These are phyloP conservation scores for Coprinopsis strossmayeri DNA, from an alignment of 768 basidiomycete species.

Conservation along the genomic window DNA sequence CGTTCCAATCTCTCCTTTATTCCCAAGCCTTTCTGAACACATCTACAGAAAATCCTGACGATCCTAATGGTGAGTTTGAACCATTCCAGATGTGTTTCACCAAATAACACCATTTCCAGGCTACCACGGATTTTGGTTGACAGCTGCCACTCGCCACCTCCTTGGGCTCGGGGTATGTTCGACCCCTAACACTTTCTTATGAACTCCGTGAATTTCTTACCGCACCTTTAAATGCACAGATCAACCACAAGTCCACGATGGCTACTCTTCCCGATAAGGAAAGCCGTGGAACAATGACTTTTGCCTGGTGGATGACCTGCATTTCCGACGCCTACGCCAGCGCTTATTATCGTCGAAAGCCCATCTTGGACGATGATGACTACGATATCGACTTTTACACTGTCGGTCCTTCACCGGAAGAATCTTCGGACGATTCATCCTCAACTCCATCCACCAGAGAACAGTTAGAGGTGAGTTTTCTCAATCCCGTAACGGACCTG, in stretches of 20 bases:
- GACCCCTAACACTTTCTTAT: too few relatives aligned
- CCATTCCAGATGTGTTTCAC: conserved; percentile 8
- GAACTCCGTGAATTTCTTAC: background rate
- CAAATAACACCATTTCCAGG: conserved; percentile 35
- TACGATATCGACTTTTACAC: conserved; percentile 89
- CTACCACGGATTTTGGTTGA: conserved; percentile 82
- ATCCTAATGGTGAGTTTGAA: conserved; percentile 51
- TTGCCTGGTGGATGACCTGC: conserved; percentile 93
- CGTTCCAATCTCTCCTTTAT: conserved; percentile 1
- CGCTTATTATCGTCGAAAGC: conserved; percentile 81
- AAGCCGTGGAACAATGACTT: conserved; percentile 77
- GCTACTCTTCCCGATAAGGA: conserved; percentile 68
- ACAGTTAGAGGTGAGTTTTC: conserved; percentile 61
- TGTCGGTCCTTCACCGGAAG: conserved; percentile 51
- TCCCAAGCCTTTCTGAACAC: conserved; percentile 8
- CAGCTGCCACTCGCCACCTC: conserved; percentile 69
- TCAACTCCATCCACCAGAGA: conserved; percentile 63
- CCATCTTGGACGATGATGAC: conserved; percentile 81
- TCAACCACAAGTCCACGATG: conserved; percentile 80
- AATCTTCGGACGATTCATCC: conserved; percentile 37
- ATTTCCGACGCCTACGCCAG: conserved; percentile 78
- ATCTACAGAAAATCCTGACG: conserved; percentile 60
- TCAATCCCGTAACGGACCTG: background rate
- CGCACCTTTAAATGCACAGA: conserved; percentile 31
- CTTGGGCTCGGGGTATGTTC: conserved; percentile 61